Evolutionary conservation across 805 yeast species (phyloP).

Genomic region (Nakazawaea holstii): DNA sequence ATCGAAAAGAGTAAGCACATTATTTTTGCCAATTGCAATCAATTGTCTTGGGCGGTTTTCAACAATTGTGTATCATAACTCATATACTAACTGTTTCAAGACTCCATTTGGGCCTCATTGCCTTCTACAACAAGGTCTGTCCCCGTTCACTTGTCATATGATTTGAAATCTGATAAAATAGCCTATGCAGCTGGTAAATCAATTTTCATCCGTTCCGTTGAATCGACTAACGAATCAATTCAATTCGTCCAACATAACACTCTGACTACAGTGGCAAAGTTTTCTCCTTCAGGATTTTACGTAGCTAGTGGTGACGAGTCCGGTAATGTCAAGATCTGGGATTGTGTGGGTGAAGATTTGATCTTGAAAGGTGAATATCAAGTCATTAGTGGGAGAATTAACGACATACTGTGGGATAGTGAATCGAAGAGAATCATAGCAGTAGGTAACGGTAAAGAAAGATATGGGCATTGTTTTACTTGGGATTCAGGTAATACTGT

Average conservation of each 20-base stretch:
- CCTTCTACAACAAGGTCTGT: conserved; percentile 74
- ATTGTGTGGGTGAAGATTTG: conserved; percentile 49
- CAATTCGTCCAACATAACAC: conserved; percentile 73
- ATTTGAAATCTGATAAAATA: conserved; percentile 58
- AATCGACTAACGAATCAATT: conserved; percentile 35
- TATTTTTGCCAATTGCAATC: no score
- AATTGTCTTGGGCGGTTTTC: no score
- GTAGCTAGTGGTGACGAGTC: conserved; percentile 87
- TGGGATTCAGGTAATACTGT: conserved; percentile 96
- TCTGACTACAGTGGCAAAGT: conserved; percentile 76
- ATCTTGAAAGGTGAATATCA: conserved; percentile 69
- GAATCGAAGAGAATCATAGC: conserved; percentile 84
- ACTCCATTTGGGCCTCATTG: conserved; percentile 59
- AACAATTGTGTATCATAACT: no score
- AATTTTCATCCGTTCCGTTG: conserved; percentile 62
- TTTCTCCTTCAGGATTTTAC: conserved; percentile 86
- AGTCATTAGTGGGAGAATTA: conserved; percentile 74
- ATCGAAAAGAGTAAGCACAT: no score
- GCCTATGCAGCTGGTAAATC: conserved; percentile 83
- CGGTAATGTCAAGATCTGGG: conserved; percentile 93
- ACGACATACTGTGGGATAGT: conserved; percentile 86
- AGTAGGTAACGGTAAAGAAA: conserved; percentile 90
- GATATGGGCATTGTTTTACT: conserved; percentile 87
- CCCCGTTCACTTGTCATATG: conserved; percentile 71
- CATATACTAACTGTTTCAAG: conserved; percentile 12